These are phyloP conservation scores for Cladosporium sp. DNA, from an alignment of 2,329 filamentous ascomycete species.

Conservation along the genomic window DNA sequence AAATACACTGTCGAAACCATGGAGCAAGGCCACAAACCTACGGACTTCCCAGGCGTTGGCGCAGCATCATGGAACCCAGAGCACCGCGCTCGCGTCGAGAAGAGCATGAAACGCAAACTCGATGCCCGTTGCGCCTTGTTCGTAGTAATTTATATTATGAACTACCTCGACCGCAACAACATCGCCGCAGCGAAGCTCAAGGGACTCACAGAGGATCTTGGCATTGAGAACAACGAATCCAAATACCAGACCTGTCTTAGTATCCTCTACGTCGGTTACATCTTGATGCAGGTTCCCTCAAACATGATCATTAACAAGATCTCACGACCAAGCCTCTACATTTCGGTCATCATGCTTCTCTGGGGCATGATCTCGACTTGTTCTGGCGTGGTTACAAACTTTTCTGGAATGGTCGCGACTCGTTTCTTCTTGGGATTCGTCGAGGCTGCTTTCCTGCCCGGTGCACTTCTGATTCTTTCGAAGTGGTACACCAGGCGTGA, in stretches of 20 bases:
- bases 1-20: slow-evolving; percentile 13
- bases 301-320: slow-evolving; percentile 41
- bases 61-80: slow-evolving; percentile 15
- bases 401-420: slow-evolving; percentile 38
- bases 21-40: slow-evolving; percentile 6
- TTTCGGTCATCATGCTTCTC: slow-evolving; percentile 36
- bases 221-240: background rate
- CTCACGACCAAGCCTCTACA: slow-evolving; percentile 34
- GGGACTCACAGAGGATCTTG: slow-evolving; percentile 3
- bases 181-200: slow-evolving; percentile 25
- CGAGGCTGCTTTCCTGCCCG: slow-evolving; percentile 50
- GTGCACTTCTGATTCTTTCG: slow-evolving; percentile 42
- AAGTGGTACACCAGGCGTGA: slow-evolving; percentile 56
- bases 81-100: slow-evolving; percentile 16
- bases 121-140: background rate
- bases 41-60: slow-evolving; percentile 7
- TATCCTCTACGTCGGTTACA: slow-evolving; percentile 45
- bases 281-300: slow-evolving; percentile 39
- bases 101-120: slow-evolving; percentile 13
- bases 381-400: slow-evolving; percentile 38
- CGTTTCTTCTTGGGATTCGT: slow-evolving; percentile 44
- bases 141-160: slow-evolving; percentile 21
- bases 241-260: slow-evolving; percentile 49
- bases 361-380: slow-evolving; percentile 38
- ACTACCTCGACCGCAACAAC: slow-evolving; percentile 25